A percentile compares a stretch with the other conserved stretches of the same genome.
Conservation (phyloP, 768 basidiomycete species). For the Suillus hirtellus region DNA sequence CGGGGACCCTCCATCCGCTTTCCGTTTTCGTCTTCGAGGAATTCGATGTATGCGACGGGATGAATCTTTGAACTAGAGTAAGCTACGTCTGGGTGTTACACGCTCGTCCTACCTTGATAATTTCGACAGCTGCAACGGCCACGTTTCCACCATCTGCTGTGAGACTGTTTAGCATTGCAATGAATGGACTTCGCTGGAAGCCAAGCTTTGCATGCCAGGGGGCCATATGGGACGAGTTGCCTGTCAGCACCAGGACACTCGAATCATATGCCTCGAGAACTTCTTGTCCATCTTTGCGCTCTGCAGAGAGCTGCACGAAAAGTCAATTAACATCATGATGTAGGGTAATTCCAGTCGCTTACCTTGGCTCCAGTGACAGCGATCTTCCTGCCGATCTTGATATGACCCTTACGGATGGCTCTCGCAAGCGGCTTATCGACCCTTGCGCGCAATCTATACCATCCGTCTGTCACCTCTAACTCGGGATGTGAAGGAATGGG, state of each 20-base stretch:
- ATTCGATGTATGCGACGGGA: conserved; percentile 81
- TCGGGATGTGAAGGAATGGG: conserved; percentile 48
- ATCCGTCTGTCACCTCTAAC: conserved; percentile 95
- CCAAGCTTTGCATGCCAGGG: conserved; percentile 91
- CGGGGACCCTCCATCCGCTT: conserved; percentile 57
- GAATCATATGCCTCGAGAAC: conserved; percentile 78
- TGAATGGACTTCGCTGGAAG: conserved; percentile 61
- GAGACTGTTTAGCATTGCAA: conserved; percentile 78
- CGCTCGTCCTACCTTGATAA: conserved; percentile 54
- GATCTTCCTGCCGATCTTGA: conserved; percentile 83
- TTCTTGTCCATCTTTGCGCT: conserved; percentile 76
- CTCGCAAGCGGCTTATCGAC: conserved; percentile 73
- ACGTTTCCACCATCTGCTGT: conserved; percentile 81
- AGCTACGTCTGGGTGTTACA: conserved; percentile 4
- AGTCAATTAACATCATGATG: conserved; percentile 1
- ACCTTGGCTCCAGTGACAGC: conserved; percentile 80
- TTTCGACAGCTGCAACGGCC: conserved; percentile 68
- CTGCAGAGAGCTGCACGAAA: conserved; percentile 56
- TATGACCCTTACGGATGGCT: conserved; percentile 63
- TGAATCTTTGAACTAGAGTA: conserved; percentile 50
- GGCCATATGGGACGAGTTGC: conserved; percentile 85
- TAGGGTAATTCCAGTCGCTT: conserved; percentile 23
- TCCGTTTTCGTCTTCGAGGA: conserved; percentile 50
- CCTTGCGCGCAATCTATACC: conserved; percentile 84
- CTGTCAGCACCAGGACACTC: conserved; percentile 64